Conservation (phyloP, 192 early-diverging fungal genomes). For the Coemansia sp. region DNA sequence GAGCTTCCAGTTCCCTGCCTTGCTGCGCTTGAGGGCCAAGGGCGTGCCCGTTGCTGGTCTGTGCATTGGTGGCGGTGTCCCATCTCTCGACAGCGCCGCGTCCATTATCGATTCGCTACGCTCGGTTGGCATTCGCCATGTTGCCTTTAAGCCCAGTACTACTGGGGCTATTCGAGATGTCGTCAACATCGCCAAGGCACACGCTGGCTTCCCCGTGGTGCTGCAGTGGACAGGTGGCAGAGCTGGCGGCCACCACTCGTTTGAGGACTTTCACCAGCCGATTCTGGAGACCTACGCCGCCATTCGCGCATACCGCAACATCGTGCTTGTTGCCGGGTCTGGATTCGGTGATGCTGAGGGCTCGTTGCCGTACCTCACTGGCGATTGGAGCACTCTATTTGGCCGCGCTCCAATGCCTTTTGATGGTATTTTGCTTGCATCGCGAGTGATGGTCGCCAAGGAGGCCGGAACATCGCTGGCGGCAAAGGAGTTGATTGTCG, state of each 20-base stretch:
- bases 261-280: constrained; percentile 93
- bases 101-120: constrained; percentile 78
- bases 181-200: constrained; percentile 80
- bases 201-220: constrained; percentile 84
- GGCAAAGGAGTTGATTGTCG: constrained; percentile 88
- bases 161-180: constrained; percentile 77
- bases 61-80: constrained; percentile 91
- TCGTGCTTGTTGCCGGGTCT: constrained; percentile 86
- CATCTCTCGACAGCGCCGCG: constrained; percentile 81
- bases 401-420: constrained; percentile 93
- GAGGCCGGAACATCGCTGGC: constrained; percentile 76
- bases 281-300: constrained; percentile 68
- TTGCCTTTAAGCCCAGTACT: constrained; percentile 84
- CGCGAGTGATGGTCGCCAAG: constrained; percentile 92
- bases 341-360: constrained; percentile 88
- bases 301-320: constrained; percentile 77
- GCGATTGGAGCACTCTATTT: constrained; percentile 82
- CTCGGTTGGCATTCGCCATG: constrained; percentile 73
- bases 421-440: constrained; percentile 94
- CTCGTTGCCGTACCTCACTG: constrained; percentile 89
- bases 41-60: constrained; percentile 91
- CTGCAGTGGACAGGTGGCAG: constrained; percentile 97
- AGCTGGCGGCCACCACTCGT: constrained; percentile 96
- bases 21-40: constrained; percentile 76
- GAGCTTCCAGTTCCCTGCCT: constrained; percentile 77